Percentiles rank a stretch among this genome's conserved stretches.
phyloP scores from a whole-genome alignment of 2,329 filamentous ascomycete genomes.

The Fonsecaea nubica region DNA sequence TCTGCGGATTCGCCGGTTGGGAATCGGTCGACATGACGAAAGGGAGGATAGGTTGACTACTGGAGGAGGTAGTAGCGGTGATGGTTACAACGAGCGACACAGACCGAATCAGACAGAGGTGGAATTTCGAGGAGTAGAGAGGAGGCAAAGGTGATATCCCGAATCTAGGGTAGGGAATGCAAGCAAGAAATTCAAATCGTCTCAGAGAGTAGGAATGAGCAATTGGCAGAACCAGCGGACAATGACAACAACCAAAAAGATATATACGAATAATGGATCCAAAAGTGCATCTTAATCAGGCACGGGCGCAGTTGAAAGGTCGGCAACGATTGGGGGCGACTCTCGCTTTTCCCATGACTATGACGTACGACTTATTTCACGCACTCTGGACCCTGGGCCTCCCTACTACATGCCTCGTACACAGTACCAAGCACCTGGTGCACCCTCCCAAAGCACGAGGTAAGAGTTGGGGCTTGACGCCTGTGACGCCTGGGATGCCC shows the following conservation, averaged over 20 bases:
- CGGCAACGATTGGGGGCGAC: constrained; percentile 15
- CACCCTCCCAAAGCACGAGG: not conserved
- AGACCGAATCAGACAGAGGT: not conserved
- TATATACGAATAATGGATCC: constrained; percentile 4
- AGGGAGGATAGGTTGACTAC: not conserved
- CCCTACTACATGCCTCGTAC: not conserved
- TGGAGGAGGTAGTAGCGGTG: not conserved
- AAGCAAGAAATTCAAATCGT: not conserved
- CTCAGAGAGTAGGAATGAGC: constrained; percentile 5
- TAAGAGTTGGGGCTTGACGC: not conserved
- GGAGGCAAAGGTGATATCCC: not conserved
- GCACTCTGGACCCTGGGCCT: not conserved
- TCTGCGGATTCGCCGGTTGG: constrained; percentile 45
- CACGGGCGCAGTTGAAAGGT: constrained; percentile 20
- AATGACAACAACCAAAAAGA: constrained; percentile 4
- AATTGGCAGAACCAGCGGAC: not conserved
- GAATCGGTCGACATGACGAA: constrained; percentile 36
- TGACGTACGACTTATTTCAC: constrained; percentile 9
- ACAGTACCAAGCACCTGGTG: not conserved
- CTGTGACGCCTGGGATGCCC: not conserved
- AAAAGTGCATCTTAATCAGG: constrained; percentile 8
- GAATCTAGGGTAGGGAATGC: not conserved
- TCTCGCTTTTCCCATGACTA: constrained; percentile 5
- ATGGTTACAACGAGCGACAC: constrained; percentile 9
- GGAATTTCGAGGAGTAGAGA: not conserved